Evolutionary conservation across 73 alveolate genomes (phyloP), one percentile per base, ranked within the genome.

Genomic region (Durusdinium trenchii): DNA sequence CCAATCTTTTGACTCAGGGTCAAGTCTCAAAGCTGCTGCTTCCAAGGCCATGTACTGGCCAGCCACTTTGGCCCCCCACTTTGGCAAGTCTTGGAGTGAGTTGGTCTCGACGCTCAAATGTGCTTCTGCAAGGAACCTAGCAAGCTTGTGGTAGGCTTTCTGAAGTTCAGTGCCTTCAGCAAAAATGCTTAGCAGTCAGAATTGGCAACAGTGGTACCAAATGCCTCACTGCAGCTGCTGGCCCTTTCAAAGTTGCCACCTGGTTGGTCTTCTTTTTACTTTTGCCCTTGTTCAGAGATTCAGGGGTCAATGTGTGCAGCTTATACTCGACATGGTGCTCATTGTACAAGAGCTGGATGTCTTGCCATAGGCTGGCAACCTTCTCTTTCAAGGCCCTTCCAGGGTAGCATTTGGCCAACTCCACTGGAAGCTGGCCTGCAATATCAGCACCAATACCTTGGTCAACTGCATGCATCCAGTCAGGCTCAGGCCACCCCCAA

Each of bases 381-480:
- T 67, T 81, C 3, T 12, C 48, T 46, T 47, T 81, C 47, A 81
- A 81, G 46, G 62, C 46, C 46, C 91, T 81, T 28, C 69, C 91
- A 16, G 91, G 91, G 69, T 48, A 47, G 69, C 23, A 30, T 6
- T 40, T 46, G 35, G 54, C 46, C 69, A 81, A 3, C 69, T 81
- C 91, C 26, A 81, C 30, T 7, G 20, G 69, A 51, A 81, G 23
- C 30, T 48, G 69, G 67, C 69, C 91, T 16, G 91, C 91, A 47
- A 81, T 81, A 67, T 81, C 91, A 4, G 91, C 91, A 5, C 47
- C 91, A 20, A 81, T 81, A 47, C 91, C 91, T 28, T 81, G 91
- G 69, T 81, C 93, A 30, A 83, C 93, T 48, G 93, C 75, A 50
- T 83, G 93, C 71, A 83, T 35, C 93, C 93, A 83, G 46, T 81